A percentile compares a stretch with the other conserved stretches of the same genome.
Conservation (phyloP, 495 filamentous ascomycete genomes). For the Beverwykella pulmonaria region DNA sequence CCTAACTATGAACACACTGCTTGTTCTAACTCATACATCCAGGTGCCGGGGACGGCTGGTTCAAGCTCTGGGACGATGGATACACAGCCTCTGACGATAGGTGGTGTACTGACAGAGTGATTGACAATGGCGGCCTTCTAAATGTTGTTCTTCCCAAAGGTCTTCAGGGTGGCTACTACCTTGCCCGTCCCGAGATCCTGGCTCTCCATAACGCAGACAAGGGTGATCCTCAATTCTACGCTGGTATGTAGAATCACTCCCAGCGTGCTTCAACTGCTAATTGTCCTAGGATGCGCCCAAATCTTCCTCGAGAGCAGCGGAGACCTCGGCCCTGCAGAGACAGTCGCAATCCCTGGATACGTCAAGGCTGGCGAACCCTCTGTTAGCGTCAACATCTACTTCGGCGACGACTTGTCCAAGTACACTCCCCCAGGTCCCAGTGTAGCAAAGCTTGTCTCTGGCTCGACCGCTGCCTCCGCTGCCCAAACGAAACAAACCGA, state of each 20-base stretch:
- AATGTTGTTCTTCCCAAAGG: conserved; percentile 60
- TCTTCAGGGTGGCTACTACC: conserved; percentile 66
- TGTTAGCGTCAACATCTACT: conserved; percentile 65
- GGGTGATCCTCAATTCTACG: conserved; percentile 59
- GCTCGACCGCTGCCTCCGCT: conserved; percentile 22
- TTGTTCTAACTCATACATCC: background rate
- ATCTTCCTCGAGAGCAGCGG: conserved; percentile 59
- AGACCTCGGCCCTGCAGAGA: conserved; percentile 48
- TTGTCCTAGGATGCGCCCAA: conserved; percentile 70
- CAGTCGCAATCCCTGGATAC: conserved; percentile 67
- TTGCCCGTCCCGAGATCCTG: conserved; percentile 68
- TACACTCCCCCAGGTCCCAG: conserved; percentile 65
- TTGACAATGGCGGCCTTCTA: conserved; percentile 64
- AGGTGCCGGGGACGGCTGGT: conserved; percentile 67
- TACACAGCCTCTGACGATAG: conserved; percentile 55
- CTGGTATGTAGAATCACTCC: background rate
- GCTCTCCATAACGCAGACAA: conserved; percentile 66
- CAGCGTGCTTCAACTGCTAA: background rate
- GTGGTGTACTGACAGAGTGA: conserved; percentile 72
- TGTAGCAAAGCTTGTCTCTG: conserved; percentile 31
- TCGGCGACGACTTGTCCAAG: conserved; percentile 45
- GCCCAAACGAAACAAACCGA: conserved; percentile 42
- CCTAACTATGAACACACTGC: background rate
- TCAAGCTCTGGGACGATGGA: conserved; percentile 74
- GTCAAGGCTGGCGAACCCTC: conserved; percentile 55